Conservation (phyloP, 768 basidiomycete species). For the Leucosporidium yakuticum region DNA sequence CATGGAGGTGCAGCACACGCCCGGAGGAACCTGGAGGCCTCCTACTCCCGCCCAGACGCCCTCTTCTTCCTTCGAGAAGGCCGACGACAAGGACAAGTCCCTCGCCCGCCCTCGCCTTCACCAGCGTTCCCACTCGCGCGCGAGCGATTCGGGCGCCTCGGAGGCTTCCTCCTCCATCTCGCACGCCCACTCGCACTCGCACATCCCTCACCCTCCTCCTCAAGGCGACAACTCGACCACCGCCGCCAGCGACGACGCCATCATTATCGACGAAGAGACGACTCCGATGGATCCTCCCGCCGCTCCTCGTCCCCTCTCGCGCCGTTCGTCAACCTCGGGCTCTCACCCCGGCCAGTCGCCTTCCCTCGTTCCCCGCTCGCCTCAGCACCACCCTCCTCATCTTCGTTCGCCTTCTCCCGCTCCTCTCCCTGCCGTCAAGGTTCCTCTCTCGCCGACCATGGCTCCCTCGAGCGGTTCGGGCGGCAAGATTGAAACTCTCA, state of each 20-base stretch:
- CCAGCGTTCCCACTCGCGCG: too few species aligned
- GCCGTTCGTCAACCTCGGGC: constrained; percentile 19
- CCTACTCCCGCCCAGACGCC: not conserved
- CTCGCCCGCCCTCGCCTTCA: not conserved
- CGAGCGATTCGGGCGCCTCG: too few species aligned
- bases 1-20: constrained; percentile 50
- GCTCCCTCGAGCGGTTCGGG: constrained; percentile 30
- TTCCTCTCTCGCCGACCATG: constrained; percentile 15
- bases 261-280: constrained; percentile 4
- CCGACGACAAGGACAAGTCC: not conserved
- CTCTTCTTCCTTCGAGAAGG: not conserved
- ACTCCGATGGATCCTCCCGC: constrained; percentile 31
- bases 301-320: constrained; percentile 9
- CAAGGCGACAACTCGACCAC: constrained; percentile 12
- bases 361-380: constrained; percentile 43
- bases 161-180: constrained; percentile 3
- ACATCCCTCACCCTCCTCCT: not conserved
- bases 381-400: constrained; percentile 2
- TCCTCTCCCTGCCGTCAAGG: constrained; percentile 80
- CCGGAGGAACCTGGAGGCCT: not conserved
- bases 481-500: constrained; percentile 60
- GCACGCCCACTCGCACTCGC: not conserved
- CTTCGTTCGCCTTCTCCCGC: constrained; percentile 47
- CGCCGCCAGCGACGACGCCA: not conserved
- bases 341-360: constrained; percentile 13